phyloP scores from a whole-genome alignment of 139 green algal genomes.

The Coelastrella sp. region DNA sequence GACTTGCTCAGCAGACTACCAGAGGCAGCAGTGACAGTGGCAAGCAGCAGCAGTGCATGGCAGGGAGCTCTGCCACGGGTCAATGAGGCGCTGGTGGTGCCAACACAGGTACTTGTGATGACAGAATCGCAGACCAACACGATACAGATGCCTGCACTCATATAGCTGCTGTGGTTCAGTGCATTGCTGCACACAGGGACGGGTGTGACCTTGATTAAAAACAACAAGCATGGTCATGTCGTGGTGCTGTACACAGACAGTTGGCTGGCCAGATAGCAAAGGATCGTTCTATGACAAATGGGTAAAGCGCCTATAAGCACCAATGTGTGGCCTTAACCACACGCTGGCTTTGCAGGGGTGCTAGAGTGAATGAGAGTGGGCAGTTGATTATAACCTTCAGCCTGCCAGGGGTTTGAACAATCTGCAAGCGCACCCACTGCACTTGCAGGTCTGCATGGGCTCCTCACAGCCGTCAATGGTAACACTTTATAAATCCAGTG shows the following conservation, averaged over 20 bases:
- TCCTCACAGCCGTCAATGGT: neutral
- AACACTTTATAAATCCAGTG: no score
- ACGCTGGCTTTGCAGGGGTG: conserved; percentile 6
- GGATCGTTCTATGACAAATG: neutral
- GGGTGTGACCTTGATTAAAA: no score
- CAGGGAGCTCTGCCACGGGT: conserved; percentile 58
- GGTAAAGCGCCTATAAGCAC: neutral
- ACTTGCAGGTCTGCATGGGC: neutral
- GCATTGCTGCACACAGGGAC: no score
- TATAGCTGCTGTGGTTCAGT: no score
- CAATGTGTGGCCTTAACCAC: neutral
- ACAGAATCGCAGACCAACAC: no score
- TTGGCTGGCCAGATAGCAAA: neutral
- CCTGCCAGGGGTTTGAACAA: neutral
- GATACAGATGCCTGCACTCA: neutral
- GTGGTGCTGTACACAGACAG: neutral
- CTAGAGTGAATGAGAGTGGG: neutral
- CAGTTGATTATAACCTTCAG: conserved; percentile 11
- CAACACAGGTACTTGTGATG: conserved; percentile 82
- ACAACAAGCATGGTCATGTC: no score
- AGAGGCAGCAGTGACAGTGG: conserved; percentile 17
- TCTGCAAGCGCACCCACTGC: neutral
- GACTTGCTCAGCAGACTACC: conserved; percentile 90
- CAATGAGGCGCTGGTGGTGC: conserved; percentile 95
- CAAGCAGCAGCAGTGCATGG: conserved; percentile 49